These are phyloP conservation scores for Coniferiporia weirii DNA, from an alignment of 1,284 basidiomycete genomes.

Conservation along the genomic window DNA sequence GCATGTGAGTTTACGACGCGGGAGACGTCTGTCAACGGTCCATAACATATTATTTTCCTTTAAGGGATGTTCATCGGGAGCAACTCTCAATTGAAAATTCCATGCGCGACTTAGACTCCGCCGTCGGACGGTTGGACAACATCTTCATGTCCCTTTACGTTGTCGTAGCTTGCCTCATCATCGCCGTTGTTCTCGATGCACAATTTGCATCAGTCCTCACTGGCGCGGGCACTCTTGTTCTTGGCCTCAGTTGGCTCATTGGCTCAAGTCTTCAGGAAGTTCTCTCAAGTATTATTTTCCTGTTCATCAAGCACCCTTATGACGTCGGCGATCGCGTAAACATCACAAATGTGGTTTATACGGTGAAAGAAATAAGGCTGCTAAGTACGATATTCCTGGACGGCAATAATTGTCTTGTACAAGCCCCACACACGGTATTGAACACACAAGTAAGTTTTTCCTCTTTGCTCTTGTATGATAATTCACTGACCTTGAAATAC, in stretches of 20 bases:
- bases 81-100: conserved; percentile 80
- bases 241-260: conserved; percentile 88
- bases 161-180: conserved; percentile 65
- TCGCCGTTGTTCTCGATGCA: conserved; percentile 53
- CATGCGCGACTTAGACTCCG: conserved; percentile 89
- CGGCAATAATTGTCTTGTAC: conserved; percentile 50
- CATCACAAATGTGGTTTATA: conserved; percentile 54
- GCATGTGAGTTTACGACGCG: conserved; percentile 41
- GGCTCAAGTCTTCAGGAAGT: conserved; percentile 67
- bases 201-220: conserved; percentile 72
- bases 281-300: conserved; percentile 76
- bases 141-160: conserved; percentile 67
- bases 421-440: conserved; percentile 66
- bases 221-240: conserved; percentile 76
- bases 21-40: conserved; percentile 11
- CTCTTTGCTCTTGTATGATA: background rate
- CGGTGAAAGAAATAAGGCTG: conserved; percentile 84
- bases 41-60: background rate
- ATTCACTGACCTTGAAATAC: conserved; percentile 10
- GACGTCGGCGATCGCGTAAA: conserved; percentile 83
- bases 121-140: conserved; percentile 75
- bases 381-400: conserved; percentile 76
- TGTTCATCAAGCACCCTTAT: conserved; percentile 85
- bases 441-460: conserved; percentile 53
- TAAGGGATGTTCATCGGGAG: conserved; percentile 78